Percentiles rank a stretch among this genome's conserved stretches.
phyloP scores from a whole-genome alignment of 1,139 yeast genomes.

The Kazachstania sp. region DNA sequence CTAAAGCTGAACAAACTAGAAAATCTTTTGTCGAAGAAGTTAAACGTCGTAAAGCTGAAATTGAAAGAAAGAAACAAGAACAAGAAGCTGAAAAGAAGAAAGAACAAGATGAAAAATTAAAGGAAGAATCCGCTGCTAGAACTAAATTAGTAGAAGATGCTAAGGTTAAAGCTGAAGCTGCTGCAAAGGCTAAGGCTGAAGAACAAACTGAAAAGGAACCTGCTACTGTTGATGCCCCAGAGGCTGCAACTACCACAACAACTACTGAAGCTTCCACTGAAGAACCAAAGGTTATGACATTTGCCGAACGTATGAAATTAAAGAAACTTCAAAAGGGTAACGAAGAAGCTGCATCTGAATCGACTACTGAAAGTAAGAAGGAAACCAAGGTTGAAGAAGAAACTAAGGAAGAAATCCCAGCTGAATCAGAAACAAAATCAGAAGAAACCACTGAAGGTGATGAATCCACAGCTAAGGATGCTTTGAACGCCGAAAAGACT shows the following conservation, averaged over 20 bases:
- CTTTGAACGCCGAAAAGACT: slow-evolving; percentile 7
- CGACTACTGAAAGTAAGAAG: neutral
- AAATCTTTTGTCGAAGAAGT: slow-evolving; percentile 21
- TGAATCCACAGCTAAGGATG: slow-evolving; percentile 8
- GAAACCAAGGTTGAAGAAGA: neutral
- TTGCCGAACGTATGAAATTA: slow-evolving; percentile 14
- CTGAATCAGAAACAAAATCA: neutral
- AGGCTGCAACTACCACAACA: slow-evolving; percentile 11
- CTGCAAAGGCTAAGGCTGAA: slow-evolving; percentile 6
- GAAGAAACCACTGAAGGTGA: neutral
- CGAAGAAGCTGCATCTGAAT: slow-evolving; percentile 8
- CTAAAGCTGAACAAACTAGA: slow-evolving; percentile 14
- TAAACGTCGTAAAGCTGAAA: slow-evolving; percentile 20
- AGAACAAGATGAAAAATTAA: slow-evolving; percentile 2
- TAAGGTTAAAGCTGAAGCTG: slow-evolving; percentile 4
- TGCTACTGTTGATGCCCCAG: neutral
- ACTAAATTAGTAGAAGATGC: too few species aligned
- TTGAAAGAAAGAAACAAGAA: slow-evolving; percentile 18
- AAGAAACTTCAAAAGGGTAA: slow-evolving; percentile 11
- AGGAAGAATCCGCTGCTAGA: slow-evolving; percentile 9
- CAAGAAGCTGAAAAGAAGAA: slow-evolving; percentile 3
- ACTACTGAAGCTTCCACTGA: slow-evolving; percentile 6
- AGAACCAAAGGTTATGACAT: slow-evolving; percentile 14
- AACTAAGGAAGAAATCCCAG: neutral
- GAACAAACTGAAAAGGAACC: neutral